Evolutionary conservation across 2,329 filamentous ascomycete genomes (phyloP), one percentile per base, ranked within the genome.

Genomic region (Diaporthe citriasiana): DNA sequence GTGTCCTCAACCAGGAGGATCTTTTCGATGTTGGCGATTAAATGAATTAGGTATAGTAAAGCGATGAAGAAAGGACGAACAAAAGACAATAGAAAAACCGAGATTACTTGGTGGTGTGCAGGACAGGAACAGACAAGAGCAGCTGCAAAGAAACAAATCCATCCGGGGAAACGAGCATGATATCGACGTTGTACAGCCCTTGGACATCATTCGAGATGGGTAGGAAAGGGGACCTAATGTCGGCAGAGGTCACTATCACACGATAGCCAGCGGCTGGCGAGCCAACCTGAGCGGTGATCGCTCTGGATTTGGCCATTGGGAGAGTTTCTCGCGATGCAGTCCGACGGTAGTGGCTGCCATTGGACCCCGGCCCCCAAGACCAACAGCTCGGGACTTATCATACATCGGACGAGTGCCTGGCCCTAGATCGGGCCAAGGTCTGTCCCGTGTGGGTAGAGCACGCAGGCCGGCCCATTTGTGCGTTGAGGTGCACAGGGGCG

Each of bases 191-290:
- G 70, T 22, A 74, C 70, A 57, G 9, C 13, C n/a, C 47, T 35
- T 38, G 47, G 8, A 40, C 45, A 45, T 38, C 59, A 30, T 53
- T 38, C n/a, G 25, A 42, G n/a, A 63, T 50, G 27, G 53, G 13
- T 7, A 17, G 13, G 35, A 45, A 63, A 13, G 25, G 42, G 68
- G 59, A 35, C 45, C 74, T 71, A 25, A 72, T 74, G 68, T 53
- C 74, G 68, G 72, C 72, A 71, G 53, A 68, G 35, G 60, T 75
- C 74, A 75, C 74, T 74, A 75, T 75, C 74, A 75, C 74, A 75
- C 74, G 33, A 17, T 56, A 65, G 59, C 72, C 71, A 75, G 72
- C 72, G 68, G 74, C 74, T 73, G 68, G 65, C 9, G 42, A 22
- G 59, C 71, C 71, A 60, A 60, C n/a, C 13, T 47, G 30, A n/a